These are phyloP conservation scores for Lachnellula cervina DNA, from an alignment of 2,329 filamentous ascomycete genomes.

Conservation along the genomic window DNA sequence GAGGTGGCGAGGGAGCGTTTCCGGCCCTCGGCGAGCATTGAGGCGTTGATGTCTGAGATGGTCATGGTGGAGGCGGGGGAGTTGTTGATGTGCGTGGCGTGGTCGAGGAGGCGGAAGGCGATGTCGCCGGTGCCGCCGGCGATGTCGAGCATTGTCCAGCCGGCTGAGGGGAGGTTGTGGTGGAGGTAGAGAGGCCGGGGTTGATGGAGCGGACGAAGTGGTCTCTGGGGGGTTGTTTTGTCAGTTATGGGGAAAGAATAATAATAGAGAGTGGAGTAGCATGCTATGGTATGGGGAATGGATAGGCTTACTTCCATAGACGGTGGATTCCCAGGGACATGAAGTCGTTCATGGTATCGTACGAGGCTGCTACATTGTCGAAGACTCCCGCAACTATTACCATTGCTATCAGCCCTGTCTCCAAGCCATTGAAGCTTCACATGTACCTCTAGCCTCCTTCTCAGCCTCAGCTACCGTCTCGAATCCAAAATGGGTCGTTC, in stretches of 20 bases:
- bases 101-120: conserved; percentile 90
- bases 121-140: conserved; percentile 97
- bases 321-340: conserved; percentile 98
- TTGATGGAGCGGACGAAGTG: conserved; percentile 91
- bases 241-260: not conserved
- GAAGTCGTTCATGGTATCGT: conserved; percentile 98
- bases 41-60: conserved; percentile 91
- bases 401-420: conserved; percentile 5
- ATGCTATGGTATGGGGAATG: not conserved
- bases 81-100: conserved; percentile 73
- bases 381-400: conserved; percentile 64
- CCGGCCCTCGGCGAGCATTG: conserved; percentile 86
- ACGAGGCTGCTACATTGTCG: conserved; percentile 81
- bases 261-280: not conserved
- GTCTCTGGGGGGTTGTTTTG: conserved; percentile 49
- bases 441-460: conserved; percentile 32
- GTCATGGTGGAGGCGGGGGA: conserved; percentile 80
- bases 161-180: conserved; percentile 39
- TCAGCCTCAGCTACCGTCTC: conserved; percentile 33
- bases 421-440: not conserved
- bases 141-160: conserved; percentile 83
- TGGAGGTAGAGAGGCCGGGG: conserved; percentile 41
- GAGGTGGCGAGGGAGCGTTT: conserved; percentile 63
- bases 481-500: conserved; percentile 34
- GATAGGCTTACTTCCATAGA: conserved; percentile 69